Conservation (phyloP, 768 basidiomycete species). For the Cystofilobasidium bisporidii region DNA sequence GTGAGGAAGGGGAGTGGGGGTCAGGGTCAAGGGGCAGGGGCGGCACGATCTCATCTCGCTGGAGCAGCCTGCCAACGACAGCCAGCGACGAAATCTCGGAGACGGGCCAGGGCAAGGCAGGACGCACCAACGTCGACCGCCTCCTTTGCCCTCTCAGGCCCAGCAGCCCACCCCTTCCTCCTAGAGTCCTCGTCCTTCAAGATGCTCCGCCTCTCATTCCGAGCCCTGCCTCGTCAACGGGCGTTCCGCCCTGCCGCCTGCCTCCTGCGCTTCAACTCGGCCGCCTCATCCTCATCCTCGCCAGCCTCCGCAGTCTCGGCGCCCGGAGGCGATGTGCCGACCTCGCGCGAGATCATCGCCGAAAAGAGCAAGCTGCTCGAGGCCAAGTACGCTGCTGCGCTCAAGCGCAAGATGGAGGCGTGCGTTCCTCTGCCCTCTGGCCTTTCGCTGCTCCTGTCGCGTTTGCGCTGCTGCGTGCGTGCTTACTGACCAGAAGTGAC, state of each 20-base stretch:
- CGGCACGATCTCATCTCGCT: too few species aligned
- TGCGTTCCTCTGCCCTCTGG: conserved; percentile 47
- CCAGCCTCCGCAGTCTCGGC: not conserved
- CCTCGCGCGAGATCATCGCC: conserved; percentile 20
- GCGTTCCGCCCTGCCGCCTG: not conserved
- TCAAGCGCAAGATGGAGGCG: conserved; percentile 57
- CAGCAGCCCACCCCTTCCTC: too few species aligned
- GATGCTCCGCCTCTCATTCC: not conserved
- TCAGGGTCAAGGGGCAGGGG: not conserved
- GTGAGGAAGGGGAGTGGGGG: not conserved
- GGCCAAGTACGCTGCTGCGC: conserved; percentile 55
- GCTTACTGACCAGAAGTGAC: too few species aligned
- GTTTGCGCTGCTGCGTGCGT: too few species aligned
- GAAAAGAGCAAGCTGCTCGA: conserved; percentile 19
- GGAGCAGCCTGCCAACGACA: too few species aligned
- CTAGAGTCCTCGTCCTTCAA: too few species aligned
- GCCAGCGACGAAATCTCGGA: too few species aligned
- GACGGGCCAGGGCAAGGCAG: too few species aligned
- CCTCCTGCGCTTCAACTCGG: not conserved
- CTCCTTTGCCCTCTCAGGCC: too few species aligned
- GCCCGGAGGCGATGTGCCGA: not conserved
- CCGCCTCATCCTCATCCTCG: not conserved
- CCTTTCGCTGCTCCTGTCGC: conserved; percentile 21
- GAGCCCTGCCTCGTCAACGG: not conserved
- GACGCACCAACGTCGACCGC: too few species aligned